These are phyloP conservation scores for Colletotrichum sublineola DNA, from an alignment of 2,329 filamentous ascomycete species.

Conservation along the genomic window DNA sequence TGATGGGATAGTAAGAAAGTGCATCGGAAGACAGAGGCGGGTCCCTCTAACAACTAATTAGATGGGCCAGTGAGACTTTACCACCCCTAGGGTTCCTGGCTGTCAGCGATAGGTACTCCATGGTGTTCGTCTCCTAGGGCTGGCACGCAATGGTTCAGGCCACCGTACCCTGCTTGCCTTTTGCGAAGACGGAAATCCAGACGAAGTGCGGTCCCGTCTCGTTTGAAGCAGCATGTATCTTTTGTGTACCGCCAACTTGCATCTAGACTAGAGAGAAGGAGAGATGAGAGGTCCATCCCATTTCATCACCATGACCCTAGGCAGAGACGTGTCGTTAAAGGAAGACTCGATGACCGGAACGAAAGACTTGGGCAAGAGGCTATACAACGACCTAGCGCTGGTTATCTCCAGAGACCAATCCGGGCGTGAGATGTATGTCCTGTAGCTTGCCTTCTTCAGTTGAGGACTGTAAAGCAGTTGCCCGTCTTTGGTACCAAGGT, in stretches of 20 bases:
- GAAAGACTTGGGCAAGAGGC: no score
- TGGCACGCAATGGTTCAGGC: background rate
- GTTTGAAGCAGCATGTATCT: background rate
- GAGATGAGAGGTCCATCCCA: background rate
- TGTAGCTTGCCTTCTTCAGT: background rate
- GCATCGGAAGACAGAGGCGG: background rate
- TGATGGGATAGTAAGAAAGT: background rate
- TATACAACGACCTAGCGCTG: no score
- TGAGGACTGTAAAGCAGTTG: background rate
- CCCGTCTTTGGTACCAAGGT: no score
- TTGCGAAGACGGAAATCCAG: background rate
- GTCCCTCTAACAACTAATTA: background rate
- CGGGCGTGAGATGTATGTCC: no score
- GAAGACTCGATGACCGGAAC: no score
- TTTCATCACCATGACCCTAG: background rate
- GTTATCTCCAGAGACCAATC: no score
- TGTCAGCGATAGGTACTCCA: conserved; percentile 5
- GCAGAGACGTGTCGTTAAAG: background rate
- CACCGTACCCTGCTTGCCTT: background rate
- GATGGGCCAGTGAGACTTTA: conserved; percentile 24
- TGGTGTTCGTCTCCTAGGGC: background rate
- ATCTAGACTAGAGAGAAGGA: background rate
- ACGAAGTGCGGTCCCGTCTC: background rate
- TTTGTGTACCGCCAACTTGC: background rate
- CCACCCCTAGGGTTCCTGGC: conserved; percentile 4